Evolutionary conservation across 148 eudicot species (phyloP).

Genomic region (Beta vulgaris): DNA sequence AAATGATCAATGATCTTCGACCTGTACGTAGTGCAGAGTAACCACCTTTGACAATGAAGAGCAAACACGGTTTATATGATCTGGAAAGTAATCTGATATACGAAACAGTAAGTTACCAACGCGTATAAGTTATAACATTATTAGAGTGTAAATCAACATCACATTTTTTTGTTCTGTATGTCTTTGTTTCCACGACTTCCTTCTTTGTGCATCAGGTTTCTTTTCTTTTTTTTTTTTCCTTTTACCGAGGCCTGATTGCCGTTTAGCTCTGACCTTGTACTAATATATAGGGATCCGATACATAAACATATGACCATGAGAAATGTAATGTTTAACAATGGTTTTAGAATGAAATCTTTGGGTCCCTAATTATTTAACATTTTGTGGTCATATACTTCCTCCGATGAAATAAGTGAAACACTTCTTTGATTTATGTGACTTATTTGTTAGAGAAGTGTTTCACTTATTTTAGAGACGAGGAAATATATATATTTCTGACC

Average conservation of each 20-base stretch:
- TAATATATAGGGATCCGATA: neutral
- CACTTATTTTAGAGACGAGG: too few species aligned
- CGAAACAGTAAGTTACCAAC: neutral
- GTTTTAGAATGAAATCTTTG: too few species aligned
- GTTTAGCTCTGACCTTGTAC: neutral
- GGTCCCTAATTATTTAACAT: too few species aligned
- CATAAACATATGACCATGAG: too few species aligned
- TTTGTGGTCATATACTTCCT: too few species aligned
- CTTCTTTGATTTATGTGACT: too few species aligned
- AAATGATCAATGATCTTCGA: conserved; percentile 10
- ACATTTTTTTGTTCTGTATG: neutral
- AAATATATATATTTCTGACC: too few species aligned
- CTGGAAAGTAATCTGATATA: neutral
- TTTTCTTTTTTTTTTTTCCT: neutral
- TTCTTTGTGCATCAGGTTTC: neutral
- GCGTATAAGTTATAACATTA: neutral
- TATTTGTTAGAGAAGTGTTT: too few species aligned
- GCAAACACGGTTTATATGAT: neutral
- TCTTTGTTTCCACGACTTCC: neutral
- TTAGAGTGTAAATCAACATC: neutral
- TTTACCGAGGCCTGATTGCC: neutral
- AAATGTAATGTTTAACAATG: too few species aligned
- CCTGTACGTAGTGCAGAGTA: neutral
- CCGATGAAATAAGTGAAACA: too few species aligned
- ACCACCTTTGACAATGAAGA: neutral